Base-by-base conservation (phyloP, 345 rosid genomes). In the Isatis tinctoria region DNA sequence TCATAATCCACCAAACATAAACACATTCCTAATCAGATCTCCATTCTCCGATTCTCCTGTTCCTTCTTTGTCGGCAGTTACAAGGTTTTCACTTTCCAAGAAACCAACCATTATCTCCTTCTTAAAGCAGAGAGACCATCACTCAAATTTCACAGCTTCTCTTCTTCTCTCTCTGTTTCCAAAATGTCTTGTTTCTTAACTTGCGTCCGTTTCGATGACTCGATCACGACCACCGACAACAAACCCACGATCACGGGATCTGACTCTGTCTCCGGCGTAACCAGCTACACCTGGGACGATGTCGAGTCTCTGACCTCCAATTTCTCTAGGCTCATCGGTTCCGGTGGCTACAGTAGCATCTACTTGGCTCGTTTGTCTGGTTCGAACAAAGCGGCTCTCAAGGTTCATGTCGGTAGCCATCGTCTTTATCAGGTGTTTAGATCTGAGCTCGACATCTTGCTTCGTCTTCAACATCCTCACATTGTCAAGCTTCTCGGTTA, bases 291-390 rank as follows among this genome's bases (percentile, higher is more conserved):
- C 4, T 88, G 90, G 96, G 82, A 62, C 0, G 92, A 87, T 67
- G 70, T 93, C 17, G 83, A 79, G 72, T 66, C 59, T 52, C 60
- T 82, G 36, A 87, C 96, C 14, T 45, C 20, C 48, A 78, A 85
- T 74, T 93, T 88, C 80, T 74, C 88, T 6, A 56, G 53, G 18
- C 59, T 84, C 59, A 83, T 90, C 36, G 98, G 98, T 13, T 82
- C 83, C 0, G 98, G 97, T 14, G 98, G 98, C 43, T 93, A 88
- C 70, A 89, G 98, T 76, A 84, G 77, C n/a, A 93, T 93, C 32
- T 90, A 86, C 75, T 18, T 88, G 76, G 97, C 87, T 47, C 81
- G 74, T 10, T 51, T 88, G 56, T 62, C 85, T 30, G 70, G 72
- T 66, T 78, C 82, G 8, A 45, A 3, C 35, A 61, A 49, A 4